phyloP scores from a whole-genome alignment of 2,329 filamentous ascomycete genomes.

The Talaromyces sp. region DNA sequence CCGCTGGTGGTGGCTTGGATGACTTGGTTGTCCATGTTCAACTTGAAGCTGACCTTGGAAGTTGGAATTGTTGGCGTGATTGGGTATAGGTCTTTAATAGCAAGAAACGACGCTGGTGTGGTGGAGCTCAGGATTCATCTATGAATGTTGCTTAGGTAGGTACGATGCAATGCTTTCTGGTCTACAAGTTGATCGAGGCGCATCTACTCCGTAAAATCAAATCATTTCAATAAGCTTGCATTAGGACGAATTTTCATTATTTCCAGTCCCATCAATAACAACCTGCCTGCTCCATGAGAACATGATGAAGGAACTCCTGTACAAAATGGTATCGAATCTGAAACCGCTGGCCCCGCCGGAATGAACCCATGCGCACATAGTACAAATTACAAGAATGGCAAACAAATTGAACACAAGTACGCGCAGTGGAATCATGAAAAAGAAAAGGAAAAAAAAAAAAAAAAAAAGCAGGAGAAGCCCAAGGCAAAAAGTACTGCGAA shows the following conservation, averaged over 20 bases:
- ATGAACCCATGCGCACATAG: slow-evolving; percentile 28
- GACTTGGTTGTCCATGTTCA: no score
- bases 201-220: no score
- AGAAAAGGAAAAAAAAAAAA: slow-evolving; percentile 15
- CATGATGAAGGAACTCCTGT: slow-evolving; percentile 30
- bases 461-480: slow-evolving; percentile 2
- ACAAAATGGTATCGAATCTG: slow-evolving; percentile 42
- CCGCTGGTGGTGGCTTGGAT: no score
- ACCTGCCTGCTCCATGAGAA: slow-evolving; percentile 15
- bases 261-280: slow-evolving; percentile 12
- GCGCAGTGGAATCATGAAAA: slow-evolving; percentile 12
- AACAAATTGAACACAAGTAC: slow-evolving; percentile 2
- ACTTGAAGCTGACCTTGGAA: no score
- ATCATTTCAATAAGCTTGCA: neutral
- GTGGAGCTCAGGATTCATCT: no score
- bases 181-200: no score
- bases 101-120: no score
- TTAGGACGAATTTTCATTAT: slow-evolving; percentile 22
- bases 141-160: no score
- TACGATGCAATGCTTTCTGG: no score
- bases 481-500: slow-evolving; percentile 21
- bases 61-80: no score
- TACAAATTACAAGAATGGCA: slow-evolving; percentile 22
- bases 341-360: slow-evolving; percentile 24
- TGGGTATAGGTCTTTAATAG: no score